phyloP scores from a whole-genome alignment of 78 protist species.

The Dictyostelium capitatum region DNA sequence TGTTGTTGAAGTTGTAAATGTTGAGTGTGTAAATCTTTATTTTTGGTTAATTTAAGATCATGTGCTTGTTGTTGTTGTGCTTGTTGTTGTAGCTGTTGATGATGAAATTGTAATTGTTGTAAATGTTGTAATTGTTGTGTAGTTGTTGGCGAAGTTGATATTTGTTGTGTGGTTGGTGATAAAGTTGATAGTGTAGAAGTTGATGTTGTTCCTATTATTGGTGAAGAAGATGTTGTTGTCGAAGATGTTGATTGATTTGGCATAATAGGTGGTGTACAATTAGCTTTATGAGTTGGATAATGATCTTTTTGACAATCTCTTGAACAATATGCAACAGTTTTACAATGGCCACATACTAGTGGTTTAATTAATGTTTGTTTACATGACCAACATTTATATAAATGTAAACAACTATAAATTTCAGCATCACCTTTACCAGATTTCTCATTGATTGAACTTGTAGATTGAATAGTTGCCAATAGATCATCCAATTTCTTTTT shows the following conservation, averaged over 20 bases:
- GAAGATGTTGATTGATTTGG: background rate
- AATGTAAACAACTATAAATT: conserved; percentile 42
- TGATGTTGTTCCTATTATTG: background rate
- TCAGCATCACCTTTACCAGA: conserved; percentile 61
- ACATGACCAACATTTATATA: conserved; percentile 44
- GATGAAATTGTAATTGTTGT: background rate
- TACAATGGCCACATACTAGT: conserved; percentile 53
- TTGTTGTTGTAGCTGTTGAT: background rate
- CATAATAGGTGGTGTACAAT: conserved; percentile 7
- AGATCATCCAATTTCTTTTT: conserved; percentile 40
- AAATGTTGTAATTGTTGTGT: background rate
- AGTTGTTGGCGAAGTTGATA: background rate
- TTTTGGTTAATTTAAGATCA: background rate
- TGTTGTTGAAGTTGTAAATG: background rate
- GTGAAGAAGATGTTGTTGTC: background rate
- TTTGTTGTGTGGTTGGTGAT: background rate
- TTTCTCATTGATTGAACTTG: conserved; percentile 10
- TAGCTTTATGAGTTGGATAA: conserved; percentile 28
- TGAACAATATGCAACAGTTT: conserved; percentile 70
- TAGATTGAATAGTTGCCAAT: conserved; percentile 30
- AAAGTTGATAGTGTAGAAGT: background rate
- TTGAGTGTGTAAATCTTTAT: background rate
- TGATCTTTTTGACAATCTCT: conserved; percentile 61
- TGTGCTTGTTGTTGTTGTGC: background rate
- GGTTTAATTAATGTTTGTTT: conserved; percentile 58